Evolutionary conservation across 2,329 filamentous ascomycete species (phyloP), one percentile per base, ranked within the genome.

Genomic region (Fusarium hostae): DNA sequence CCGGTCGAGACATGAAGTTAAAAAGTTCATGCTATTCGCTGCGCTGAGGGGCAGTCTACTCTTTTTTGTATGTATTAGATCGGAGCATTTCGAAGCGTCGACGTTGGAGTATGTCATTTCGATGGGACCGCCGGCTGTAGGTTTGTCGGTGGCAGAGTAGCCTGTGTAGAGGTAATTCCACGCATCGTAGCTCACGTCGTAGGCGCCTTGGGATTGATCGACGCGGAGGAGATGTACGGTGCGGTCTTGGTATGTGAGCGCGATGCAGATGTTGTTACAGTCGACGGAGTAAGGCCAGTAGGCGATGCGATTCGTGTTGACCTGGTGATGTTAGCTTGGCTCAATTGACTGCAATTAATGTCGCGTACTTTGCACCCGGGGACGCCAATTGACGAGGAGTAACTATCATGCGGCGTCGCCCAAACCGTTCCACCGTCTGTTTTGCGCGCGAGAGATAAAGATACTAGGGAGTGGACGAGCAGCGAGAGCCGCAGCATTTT

Each of bases 111-210:
- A 86, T 18, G 82, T 78, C 81, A 88, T 88, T 24, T 81, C 78
- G 26, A 87, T 73, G 15, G 81, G 81, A 24, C 87, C 87, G 51
- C 87, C 87, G 4, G 81, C 77, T 6, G 78, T 79, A 30, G 87
- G 86, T 48, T 83, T 78, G 18, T 82, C 77, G 3, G 80, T 80
- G 7, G 87, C 87, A 5, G 82, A 81, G 57, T 84, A 63, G 60
- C 86, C 86, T 0, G 84, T 86, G 52, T 80, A 75, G n/a, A 90
- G 86, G 71, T 87, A 88, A 80, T 89, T 89, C 86, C 87, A 90
- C 26, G 88, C 88, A 73, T 90, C 88, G 81, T 89, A 90, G 76
- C 82, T 85, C 76, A 90, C 82, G 77, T 90, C 88, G 79, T 89
- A 78, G 34, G 88, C 88, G 61, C 87, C 87, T 60, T 83, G 81